Evolutionary conservation across 2,329 filamentous ascomycete species (phyloP).

Genomic region (Alternaria viburni): DNA sequence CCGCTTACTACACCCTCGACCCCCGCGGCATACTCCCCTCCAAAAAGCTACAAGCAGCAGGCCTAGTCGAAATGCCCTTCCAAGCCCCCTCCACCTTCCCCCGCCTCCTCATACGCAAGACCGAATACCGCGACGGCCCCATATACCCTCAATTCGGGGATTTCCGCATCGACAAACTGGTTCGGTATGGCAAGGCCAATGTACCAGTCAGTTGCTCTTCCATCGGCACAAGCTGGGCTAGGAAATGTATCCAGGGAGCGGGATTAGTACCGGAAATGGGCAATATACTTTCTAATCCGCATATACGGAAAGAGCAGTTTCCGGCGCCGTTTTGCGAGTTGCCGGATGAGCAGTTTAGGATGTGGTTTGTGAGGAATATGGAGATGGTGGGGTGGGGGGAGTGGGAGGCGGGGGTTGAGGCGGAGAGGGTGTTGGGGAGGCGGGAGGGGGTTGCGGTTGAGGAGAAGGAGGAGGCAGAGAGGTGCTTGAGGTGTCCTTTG

Average conservation of each 20-base stretch:
- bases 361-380: background rate
- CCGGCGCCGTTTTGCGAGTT: background rate
- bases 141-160: background rate
- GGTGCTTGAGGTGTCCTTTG: background rate
- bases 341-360: background rate
- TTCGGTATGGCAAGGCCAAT: background rate
- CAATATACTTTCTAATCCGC: background rate
- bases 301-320: background rate
- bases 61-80: background rate
- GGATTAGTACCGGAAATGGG: background rate
- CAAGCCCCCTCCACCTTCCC: background rate
- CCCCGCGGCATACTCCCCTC: background rate
- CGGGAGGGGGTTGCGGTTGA: background rate
- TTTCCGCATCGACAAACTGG: background rate
- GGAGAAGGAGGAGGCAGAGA: background rate
- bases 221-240: background rate
- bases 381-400: background rate
- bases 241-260: background rate
- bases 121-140: background rate
- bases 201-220: background rate
- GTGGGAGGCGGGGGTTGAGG: background rate
- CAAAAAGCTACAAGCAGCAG: background rate
- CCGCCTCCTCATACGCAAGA: background rate
- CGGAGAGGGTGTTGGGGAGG: background rate
- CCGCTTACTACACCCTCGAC: background rate